Base-by-base conservation (phyloP, 306 rosid genomes). In the Ormosia semicastrata region DNA sequence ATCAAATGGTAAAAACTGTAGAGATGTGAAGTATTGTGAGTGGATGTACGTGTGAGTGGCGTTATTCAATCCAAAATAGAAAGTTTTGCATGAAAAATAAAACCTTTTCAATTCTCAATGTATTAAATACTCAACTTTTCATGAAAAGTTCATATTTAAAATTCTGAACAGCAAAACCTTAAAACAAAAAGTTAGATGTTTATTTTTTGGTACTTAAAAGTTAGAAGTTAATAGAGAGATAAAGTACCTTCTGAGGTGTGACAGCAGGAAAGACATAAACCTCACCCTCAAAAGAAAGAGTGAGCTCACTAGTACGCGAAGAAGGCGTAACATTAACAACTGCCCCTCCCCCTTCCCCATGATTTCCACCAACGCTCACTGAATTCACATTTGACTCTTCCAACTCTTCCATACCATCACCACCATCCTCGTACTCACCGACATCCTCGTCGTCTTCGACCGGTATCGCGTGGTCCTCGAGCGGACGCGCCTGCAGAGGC, bases 241-340 rank as follows among this genome's bases (percentile, higher is more conserved):
- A 52, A 34, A 53, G 46, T 76, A 95, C 99, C 97, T 93, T 93
- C 79, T 93, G 93, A 34, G 91, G 95, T 14, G 98, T 90, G 68
- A 93, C 99, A 34, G 93, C 89, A 5, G 97, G 97, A 75, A 95
- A 95, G 54, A 95, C 99, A 52, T 90, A 95, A 83, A 95, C 99
- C 89, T 95, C 95, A 14, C 99, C 99, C 74, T 95, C 98, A 12
- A 93, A 95, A 75, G 99, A 95, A 66, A 95, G 99, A 71, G 99
- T 92, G 82, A 95, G 98, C 80, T 93, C 99, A 79, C 99, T 89
- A 14, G 95, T 84, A 85, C 98, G 94, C 9, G 87, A 76, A 68
- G 87, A 76, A 71, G 89, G 87, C 89, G 79, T 75, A 41, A 82
- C 86, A 62, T 81, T 75, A 41, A 82, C 87, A 59, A 83, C 71